Evolutionary conservation across 176 grass and related monocot genomes (phyloP).

Genomic region (Melocanna baccifera): DNA sequence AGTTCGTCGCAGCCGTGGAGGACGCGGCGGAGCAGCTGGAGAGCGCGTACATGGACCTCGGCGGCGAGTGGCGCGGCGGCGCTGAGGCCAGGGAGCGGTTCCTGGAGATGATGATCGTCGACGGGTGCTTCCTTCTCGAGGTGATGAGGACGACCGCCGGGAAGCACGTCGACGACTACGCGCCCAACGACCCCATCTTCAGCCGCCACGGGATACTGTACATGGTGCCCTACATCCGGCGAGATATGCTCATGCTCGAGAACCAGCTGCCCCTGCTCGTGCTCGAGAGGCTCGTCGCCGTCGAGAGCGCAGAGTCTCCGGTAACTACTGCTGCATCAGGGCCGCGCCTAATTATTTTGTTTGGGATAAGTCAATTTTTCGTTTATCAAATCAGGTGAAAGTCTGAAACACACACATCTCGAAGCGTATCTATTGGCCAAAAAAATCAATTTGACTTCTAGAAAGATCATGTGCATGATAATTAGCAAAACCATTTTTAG

Average conservation of each 20-base stretch:
- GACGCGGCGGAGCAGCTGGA: slow-evolving; percentile 24
- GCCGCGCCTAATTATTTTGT: not conserved
- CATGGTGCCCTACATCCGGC: slow-evolving; percentile 60
- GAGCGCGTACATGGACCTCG: slow-evolving; percentile 44
- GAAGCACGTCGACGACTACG: slow-evolving; percentile 35
- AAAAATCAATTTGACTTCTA: no score
- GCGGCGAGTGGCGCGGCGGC: slow-evolving; percentile 12
- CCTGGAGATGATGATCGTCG: slow-evolving; percentile 64
- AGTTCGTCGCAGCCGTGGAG: slow-evolving; percentile 43
- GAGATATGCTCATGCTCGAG: slow-evolving; percentile 85
- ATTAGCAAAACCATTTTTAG: not conserved
- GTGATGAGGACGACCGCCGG: slow-evolving; percentile 41
- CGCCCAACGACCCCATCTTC: slow-evolving; percentile 72
- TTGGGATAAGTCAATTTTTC: no score
- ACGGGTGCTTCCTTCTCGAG: slow-evolving; percentile 82
- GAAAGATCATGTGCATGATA: not conserved
- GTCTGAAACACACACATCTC: no score
- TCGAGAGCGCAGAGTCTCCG: slow-evolving; percentile 21
- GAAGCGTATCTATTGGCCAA: no score
- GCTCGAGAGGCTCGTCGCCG: slow-evolving; percentile 45
- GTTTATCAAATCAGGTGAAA: no score
- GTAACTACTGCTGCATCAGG: not conserved
- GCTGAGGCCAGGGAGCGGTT: slow-evolving; percentile 29
- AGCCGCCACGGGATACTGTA: slow-evolving; percentile 69
- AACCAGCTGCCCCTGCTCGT: slow-evolving; percentile 74